phyloP scores from a whole-genome alignment of 2,329 filamentous ascomycete genomes.

The Moelleriella libera region DNA sequence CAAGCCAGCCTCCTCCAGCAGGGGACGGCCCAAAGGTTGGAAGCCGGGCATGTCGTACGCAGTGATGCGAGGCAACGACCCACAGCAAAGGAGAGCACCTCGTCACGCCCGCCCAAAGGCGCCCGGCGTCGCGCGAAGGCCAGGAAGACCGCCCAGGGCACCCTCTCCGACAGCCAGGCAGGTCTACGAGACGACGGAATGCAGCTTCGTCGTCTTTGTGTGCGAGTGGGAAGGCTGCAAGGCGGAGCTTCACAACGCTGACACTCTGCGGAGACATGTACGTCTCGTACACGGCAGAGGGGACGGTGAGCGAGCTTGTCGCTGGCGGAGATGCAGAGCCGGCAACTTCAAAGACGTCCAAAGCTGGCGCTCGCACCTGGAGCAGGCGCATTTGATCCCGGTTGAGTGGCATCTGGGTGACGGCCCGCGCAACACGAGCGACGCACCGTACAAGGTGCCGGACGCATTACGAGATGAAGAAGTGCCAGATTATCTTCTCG shows the following conservation, averaged over 20 bases:
- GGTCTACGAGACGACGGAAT: slow-evolving; percentile 25
- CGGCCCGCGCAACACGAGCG: slow-evolving; percentile 31
- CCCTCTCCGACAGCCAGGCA: slow-evolving; percentile 22
- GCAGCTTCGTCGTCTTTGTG: slow-evolving; percentile 34
- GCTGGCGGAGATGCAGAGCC: slow-evolving; percentile 17
- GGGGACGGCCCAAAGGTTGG: slow-evolving; percentile 35
- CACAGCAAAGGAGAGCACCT: slow-evolving; percentile 5
- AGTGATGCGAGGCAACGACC: slow-evolving; percentile 7
- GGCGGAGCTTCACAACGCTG: slow-evolving; percentile 48
- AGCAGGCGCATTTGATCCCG: slow-evolving; percentile 36
- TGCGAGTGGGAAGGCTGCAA: slow-evolving; percentile 47
- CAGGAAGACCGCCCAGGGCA: slow-evolving; percentile 26
- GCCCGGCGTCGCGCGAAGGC: slow-evolving; percentile 20
- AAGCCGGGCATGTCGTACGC: slow-evolving; percentile 16
- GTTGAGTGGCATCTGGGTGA: slow-evolving; percentile 46
- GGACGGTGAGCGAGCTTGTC: slow-evolving; percentile 11
- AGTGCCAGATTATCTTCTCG: slow-evolving; percentile 36
- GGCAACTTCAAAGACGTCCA: slow-evolving; percentile 4
- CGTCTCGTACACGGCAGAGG: slow-evolving; percentile 28
- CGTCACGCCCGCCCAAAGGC: slow-evolving; percentile 5
- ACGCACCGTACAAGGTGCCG: slow-evolving; percentile 7
- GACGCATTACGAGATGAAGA: slow-evolving; percentile 11
- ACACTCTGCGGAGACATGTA: slow-evolving; percentile 42
- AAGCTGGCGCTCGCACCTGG: slow-evolving; percentile 34
- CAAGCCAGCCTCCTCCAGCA: background rate